Base-by-base conservation (phyloP, 371 early-diverging fungal species). In the Ordospora pajunii region DNA sequence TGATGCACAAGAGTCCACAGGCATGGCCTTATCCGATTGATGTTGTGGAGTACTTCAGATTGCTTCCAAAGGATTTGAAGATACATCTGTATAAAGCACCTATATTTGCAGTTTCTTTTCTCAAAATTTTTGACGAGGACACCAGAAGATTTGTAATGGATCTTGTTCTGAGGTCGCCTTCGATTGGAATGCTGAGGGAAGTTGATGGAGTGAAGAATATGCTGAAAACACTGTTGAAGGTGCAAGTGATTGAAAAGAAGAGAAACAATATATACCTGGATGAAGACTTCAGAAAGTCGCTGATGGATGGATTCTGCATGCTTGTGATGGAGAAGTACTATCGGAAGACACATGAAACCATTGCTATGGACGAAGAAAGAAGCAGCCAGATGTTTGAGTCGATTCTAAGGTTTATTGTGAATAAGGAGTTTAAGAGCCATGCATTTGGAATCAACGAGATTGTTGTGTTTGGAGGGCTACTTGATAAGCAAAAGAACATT, bases 401-500 rank as follows among this genome's bases (percentile, higher is more conserved):
- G 10, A 70, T 79, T 66, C 32, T 75, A 40, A 32, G 51, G 62
- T 65, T 42, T 46, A 58, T 79, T 37, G 68, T 70, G 17, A 68
- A 21, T 23, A 73, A 50, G 51, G 45, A 79, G 9, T 43, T 12
- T 23, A 66, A 19, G 14, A 67, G 45, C 1, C 8, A 43, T 2
- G 19, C 19, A 14, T 49, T 44, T 68, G 70, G 62, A 10, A 17
- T 71, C 25, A 3, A 42, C 11, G 71, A 79, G 11, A 67, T 79
- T 19, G 73, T 81, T 22, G 73, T 78, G 65, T 71, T 63, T 37
- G 63, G 70, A 21, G 73, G 70, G 7, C 67, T 74, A 1, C 75
- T 83, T 45, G 70, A 80, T 32, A 68, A 27, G 17, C 45, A 68
- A 9, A 44, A 64, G 22, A 71, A 80, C 43, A 83, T 85, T 17